phyloP scores from a whole-genome alignment of 2,329 filamentous ascomycete species.

The Venturia aucupariae region DNA sequence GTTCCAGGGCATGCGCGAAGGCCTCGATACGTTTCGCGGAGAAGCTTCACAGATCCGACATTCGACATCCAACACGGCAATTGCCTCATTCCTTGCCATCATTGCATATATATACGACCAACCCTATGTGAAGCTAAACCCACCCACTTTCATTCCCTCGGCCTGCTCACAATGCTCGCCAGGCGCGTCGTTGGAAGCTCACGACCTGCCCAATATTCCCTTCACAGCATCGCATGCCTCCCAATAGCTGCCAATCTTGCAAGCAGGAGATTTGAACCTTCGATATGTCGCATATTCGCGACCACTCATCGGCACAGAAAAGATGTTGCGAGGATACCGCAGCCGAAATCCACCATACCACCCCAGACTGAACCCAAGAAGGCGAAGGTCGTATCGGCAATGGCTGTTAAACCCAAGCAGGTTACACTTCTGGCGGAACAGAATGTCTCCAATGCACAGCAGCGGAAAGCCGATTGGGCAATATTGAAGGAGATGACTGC shows the following conservation, averaged over 20 bases:
- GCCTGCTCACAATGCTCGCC: background rate
- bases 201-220: background rate
- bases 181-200: constrained; percentile 2
- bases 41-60: background rate
- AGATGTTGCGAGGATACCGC: constrained; percentile 26
- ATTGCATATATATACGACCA: background rate
- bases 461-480: constrained; percentile 94
- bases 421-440: constrained; percentile 57
- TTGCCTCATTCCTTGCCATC: background rate
- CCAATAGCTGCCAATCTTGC: background rate
- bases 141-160: background rate
- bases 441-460: constrained; percentile 65
- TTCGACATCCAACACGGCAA: background rate
- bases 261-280: background rate
- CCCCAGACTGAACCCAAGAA: constrained; percentile 24
- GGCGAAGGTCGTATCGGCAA: constrained; percentile 21
- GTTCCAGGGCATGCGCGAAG: too few relatives aligned
- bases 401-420: constrained; percentile 25
- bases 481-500: constrained; percentile 97
- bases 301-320: constrained; percentile 35
- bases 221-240: background rate
- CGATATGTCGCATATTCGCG: constrained; percentile 29
- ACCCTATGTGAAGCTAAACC: background rate
- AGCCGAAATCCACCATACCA: constrained; percentile 19
- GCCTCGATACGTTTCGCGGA: background rate